These are phyloP conservation scores for Xenoacremonium recifei DNA, from an alignment of 2,329 filamentous ascomycete genomes.

Conservation along the genomic window DNA sequence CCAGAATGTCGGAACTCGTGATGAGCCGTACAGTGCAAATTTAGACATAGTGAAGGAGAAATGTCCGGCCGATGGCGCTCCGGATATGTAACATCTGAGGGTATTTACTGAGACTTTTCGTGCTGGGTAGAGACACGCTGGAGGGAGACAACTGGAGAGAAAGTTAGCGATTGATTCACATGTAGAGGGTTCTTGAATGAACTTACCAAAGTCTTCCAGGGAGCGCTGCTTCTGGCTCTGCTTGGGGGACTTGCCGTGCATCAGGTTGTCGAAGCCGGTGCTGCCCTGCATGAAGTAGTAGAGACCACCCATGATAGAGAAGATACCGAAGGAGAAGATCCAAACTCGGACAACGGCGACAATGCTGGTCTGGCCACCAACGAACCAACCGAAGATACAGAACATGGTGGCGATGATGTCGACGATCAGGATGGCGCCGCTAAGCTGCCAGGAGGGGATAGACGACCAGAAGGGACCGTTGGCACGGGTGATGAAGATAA, in stretches of 20 bases:
- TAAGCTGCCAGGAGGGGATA: constrained; percentile 81
- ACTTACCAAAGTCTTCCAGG: constrained; percentile 85
- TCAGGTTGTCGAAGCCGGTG: constrained; percentile 82
- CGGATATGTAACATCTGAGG: constrained; percentile 39
- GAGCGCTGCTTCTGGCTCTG: constrained; percentile 79
- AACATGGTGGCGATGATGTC: constrained; percentile 85
- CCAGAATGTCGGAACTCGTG: constrained; percentile 33
- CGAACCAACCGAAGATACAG: constrained; percentile 82
- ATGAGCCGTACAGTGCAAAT: constrained; percentile 39
- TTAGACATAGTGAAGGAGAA: constrained; percentile 40
- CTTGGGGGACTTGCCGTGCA: constrained; percentile 86
- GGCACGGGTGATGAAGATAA: constrained; percentile 94
- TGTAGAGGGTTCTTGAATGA: not conserved
- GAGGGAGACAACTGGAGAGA: constrained; percentile 70
- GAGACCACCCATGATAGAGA: constrained; percentile 75
- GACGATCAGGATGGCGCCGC: constrained; percentile 75
- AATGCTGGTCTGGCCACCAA: constrained; percentile 67
- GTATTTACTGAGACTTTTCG: constrained; percentile 74
- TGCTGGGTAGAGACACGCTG: constrained; percentile 90
- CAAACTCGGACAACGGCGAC: constrained; percentile 85
- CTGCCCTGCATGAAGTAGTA: constrained; percentile 79
- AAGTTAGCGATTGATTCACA: constrained; percentile 46
- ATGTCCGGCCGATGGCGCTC: constrained; percentile 33
- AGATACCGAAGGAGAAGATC: constrained; percentile 88
- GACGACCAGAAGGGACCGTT: constrained; percentile 92